Evolutionary conservation across 352 stramenopile species (phyloP), one percentile per base, ranked within the genome.

Genomic region (Phytophthora litchii): DNA sequence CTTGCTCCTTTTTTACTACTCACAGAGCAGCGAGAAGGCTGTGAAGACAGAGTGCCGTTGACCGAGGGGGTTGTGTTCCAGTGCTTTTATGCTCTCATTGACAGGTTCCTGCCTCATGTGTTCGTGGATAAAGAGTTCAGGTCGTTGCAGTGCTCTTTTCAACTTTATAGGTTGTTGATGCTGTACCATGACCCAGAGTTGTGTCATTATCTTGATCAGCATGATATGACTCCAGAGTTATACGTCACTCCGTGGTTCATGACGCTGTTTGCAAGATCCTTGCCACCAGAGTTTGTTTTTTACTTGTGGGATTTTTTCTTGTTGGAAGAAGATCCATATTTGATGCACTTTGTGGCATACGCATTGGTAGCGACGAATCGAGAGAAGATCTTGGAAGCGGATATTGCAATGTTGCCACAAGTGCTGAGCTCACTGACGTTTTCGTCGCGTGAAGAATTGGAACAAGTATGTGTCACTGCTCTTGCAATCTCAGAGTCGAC

Each of bases 211-310:
- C 60, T 98, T 13, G 92, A 98, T 60, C 80, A 94, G 63, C 82
- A 97, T 55, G 83, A 95, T 32, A 92, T 98, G 86, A 94, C 84
- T 7, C 92, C 92, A 5, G 92, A 98, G 57, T 71, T 98, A 1
- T 98, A 98, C 61, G 88, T 96, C 5, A 97, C 91, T 31, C 91
- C 91, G 16, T 97, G 91, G 92, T 96, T 98, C 65, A 95, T 98
- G 77, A 98, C 92, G 62, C 75, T 98, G 3, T 97, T 98, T 72
- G 87, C 92, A 20, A 75, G 89, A 19, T 94, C 81, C 9, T 58
- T 97, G 27, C 64, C 78, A 20, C 79, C 78, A 0, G 75, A 90
- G 2, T 67, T 92, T 17, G 70, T 96, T 12, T 94, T 95, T 48
- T 67, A 76, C 58, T 68, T 97, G 0, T 98, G 92, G 92, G 92